These are phyloP conservation scores for Beauveria bassiana DNA, from an alignment of 2,329 filamentous ascomycete species.

Conservation along the genomic window DNA sequence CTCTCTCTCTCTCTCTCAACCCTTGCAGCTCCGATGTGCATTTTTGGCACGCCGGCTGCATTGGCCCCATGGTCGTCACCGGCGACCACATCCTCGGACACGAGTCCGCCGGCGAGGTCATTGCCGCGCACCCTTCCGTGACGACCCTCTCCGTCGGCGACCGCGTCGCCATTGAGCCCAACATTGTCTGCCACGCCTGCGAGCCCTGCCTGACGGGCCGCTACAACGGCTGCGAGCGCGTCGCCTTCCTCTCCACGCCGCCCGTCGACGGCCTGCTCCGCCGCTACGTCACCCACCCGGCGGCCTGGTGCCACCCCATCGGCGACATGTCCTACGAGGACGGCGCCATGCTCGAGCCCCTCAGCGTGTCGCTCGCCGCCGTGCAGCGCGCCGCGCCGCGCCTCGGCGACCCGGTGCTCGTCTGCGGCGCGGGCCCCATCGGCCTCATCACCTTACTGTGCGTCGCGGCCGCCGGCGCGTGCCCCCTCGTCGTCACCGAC, in stretches of 20 bases:
- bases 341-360: constrained; percentile 81
- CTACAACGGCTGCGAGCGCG: constrained; percentile 88
- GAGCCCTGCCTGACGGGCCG: constrained; percentile 85
- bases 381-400: constrained; percentile 74
- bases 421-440: constrained; percentile 92
- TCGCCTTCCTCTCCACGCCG: constrained; percentile 84
- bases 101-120: constrained; percentile 78
- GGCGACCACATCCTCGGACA: constrained; percentile 89
- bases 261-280: constrained; percentile 80
- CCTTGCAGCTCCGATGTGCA: constrained; percentile 74
- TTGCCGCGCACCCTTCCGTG: constrained; percentile 76
- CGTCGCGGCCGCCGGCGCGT: constrained; percentile 76
- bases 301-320: constrained; percentile 94
- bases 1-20: constrained; percentile 4
- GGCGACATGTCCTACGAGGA: constrained; percentile 87
- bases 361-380: constrained; percentile 81
- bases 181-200: constrained; percentile 85
- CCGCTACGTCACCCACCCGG: constrained; percentile 91
- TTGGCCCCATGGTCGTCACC: constrained; percentile 89
- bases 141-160: constrained; percentile 73
- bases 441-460: constrained; percentile 84
- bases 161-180: constrained; percentile 88
- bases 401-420: constrained; percentile 78
- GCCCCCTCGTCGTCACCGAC: constrained; percentile 88
- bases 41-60: constrained; percentile 94